Base-by-base conservation (phyloP, 164 flowering plant genomes). In the Liriodendron chinense region DNA sequence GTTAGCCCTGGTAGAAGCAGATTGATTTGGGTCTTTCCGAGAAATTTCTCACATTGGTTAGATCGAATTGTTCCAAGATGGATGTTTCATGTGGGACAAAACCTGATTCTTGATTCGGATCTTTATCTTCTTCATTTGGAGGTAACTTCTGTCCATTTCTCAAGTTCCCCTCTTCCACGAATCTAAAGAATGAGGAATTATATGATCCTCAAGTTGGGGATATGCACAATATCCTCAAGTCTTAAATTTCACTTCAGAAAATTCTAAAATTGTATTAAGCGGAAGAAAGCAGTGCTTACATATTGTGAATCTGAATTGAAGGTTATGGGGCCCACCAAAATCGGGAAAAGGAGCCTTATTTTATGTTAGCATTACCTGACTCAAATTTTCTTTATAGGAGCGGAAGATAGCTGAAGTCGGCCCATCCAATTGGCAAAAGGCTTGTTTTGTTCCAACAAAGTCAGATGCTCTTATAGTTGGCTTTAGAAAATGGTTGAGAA, bases 1-100 rank as follows among this genome's bases (percentile, higher is more conserved):
- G 97, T 94, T 49, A 88, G 92, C 81, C 97, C 98, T 1, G 97
- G 98, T 68, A 78, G 84, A 20, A 94, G 96, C 87, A 89, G 98
- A 84, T 74, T 94, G 80, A 91, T 94, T 80, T 91, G 93, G 91
- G 65, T 80, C 16, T 86, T 89, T 78, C 98, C 95, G 0, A 91
- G 98, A 81, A 94, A 94, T 70, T 91, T 90, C 83, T 87, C 86
- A 6, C 71, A 85, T 66, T 89, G 91, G 96, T 74, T 90, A 28
- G 96, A 92, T 67, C 79, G 77, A 69, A 13, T 94, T 22, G 73
- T 94, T 72, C 96, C 98, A 47, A 72, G 91, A 72, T 94, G 96
- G 98, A 78, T 92, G 22, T 91, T 94, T 85, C 98, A 94, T 80
- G 68, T 91, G 47, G 86, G 86, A 10, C 93, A 86, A 73, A 94